Conservation (phyloP, 2,329 filamentous ascomycete genomes). For the Cladosporium sp. region DNA sequence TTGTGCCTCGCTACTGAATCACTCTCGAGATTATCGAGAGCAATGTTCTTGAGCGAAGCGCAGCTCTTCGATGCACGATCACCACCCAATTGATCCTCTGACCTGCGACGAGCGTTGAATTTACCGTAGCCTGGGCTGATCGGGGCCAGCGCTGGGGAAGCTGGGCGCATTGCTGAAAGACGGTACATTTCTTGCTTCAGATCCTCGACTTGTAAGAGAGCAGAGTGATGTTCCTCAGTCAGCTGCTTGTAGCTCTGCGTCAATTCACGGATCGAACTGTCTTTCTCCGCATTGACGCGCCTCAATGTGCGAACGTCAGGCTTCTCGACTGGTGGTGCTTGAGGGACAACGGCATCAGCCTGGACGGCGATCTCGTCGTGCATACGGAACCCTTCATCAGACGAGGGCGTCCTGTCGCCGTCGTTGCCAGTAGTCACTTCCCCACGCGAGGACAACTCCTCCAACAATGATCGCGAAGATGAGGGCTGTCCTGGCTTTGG, state of each 20-base stretch:
- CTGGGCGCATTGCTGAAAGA: constrained; percentile 38
- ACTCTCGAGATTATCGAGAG: constrained; percentile 76
- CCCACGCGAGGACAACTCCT: constrained; percentile 85
- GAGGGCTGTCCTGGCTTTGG: constrained; percentile 55
- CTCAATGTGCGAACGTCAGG: constrained; percentile 70
- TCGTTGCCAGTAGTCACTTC: constrained; percentile 58
- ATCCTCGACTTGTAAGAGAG: constrained; percentile 81
- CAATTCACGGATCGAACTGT: constrained; percentile 68
- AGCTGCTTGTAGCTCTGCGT: constrained; percentile 77
- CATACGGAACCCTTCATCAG: constrained; percentile 1
- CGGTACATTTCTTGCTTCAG: constrained; percentile 82
- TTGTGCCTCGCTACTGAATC: constrained; percentile 82
- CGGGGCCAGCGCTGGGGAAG: constrained; percentile 11
- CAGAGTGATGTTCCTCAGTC: constrained; percentile 74
- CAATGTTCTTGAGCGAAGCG: constrained; percentile 82
- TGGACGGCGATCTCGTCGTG: constrained; percentile 13
- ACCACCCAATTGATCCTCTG: constrained; percentile 27
- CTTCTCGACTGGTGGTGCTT: constrained; percentile 30
- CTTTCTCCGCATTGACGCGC: constrained; percentile 68
- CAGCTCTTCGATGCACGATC: constrained; percentile 91
- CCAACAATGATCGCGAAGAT: constrained; percentile 87
- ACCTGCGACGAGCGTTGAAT: constrained; percentile 54
- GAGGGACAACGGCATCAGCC: constrained; percentile 4
- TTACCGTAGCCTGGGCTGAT: constrained; percentile 17
- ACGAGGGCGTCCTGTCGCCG: constrained; percentile 19